Evolutionary conservation across 352 stramenopile genomes (phyloP).

Genomic region (Phytopythium kandeliae): DNA sequence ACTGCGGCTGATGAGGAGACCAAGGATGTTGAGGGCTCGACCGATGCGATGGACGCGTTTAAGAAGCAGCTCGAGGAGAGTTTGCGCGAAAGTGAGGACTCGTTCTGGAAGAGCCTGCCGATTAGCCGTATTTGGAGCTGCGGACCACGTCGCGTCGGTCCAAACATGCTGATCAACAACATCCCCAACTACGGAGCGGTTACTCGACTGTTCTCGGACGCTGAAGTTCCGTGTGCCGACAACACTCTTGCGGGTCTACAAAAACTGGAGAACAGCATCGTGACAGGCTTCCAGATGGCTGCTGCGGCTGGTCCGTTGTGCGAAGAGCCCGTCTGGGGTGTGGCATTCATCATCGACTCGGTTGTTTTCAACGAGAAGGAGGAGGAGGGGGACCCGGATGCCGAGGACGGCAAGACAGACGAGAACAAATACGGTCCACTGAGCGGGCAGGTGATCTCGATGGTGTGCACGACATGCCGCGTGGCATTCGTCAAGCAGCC

Average conservation of each 20-base stretch:
- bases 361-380: conserved; percentile 49
- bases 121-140: conserved; percentile 69
- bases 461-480: conserved; percentile 65
- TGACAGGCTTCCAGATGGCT: conserved; percentile 83
- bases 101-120: conserved; percentile 47
- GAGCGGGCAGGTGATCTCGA: conserved; percentile 79
- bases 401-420: conserved; percentile 16
- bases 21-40: conserved; percentile 8
- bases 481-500: conserved; percentile 79
- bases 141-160: conserved; percentile 60
- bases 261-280: conserved; percentile 74
- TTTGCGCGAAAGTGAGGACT: conserved; percentile 35
- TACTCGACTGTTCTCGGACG: conserved; percentile 12
- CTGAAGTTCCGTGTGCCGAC: conserved; percentile 1
- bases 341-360: conserved; percentile 85
- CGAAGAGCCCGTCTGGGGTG: conserved; percentile 88
- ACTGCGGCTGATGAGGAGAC: conserved; percentile 4
- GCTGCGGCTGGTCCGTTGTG: conserved; percentile 81
- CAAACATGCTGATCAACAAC: conserved; percentile 79
- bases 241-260: conserved; percentile 27
- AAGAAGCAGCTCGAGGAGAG: conserved; percentile 35
- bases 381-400: conserved; percentile 18
- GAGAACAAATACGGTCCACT: conserved; percentile 59
- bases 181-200: conserved; percentile 33
- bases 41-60: conserved; percentile 21